Evolutionary conservation across 371 early-diverging fungal species (phyloP).

Genomic region (Actinomortierella ambigua): DNA sequence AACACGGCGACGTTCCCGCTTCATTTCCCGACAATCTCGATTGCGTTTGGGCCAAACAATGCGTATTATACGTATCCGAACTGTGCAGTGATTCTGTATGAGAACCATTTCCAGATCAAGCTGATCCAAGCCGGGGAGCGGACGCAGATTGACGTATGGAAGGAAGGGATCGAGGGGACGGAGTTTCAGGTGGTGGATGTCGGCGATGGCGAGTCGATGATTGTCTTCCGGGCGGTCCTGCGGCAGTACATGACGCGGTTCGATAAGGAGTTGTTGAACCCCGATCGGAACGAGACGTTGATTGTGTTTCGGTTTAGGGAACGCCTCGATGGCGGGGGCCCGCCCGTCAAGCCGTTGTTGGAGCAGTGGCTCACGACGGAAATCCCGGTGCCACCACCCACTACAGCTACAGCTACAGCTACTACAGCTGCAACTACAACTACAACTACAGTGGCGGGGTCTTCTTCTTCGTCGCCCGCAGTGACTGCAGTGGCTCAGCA

Average conservation of each 20-base stretch:
- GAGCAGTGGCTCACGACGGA: constrained; percentile 57
- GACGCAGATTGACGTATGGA: constrained; percentile 54
- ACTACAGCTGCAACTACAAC: too few relatives aligned
- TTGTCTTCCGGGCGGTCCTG: constrained; percentile 51
- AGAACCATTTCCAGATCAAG: constrained; percentile 57
- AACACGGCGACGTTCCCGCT: constrained; percentile 48
- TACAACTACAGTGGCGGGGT: too few relatives aligned
- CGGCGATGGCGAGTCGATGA: constrained; percentile 49
- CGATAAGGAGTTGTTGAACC: constrained; percentile 50
- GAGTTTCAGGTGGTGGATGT: constrained; percentile 54
- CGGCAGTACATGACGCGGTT: constrained; percentile 46
- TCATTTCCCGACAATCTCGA: constrained; percentile 62
- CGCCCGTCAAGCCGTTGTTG: constrained; percentile 59
- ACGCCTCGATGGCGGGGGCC: constrained; percentile 60
- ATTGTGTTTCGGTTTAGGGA: constrained; percentile 62
- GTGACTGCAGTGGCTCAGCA: too few relatives aligned
- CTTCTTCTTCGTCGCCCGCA: too few relatives aligned
- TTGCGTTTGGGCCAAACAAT: constrained; percentile 56
- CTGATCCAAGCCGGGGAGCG: constrained; percentile 54
- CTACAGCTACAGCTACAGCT: not conserved
- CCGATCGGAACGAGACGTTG: constrained; percentile 43
- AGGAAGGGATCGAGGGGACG: constrained; percentile 51
- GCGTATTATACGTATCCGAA: constrained; percentile 60
- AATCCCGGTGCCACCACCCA: constrained; percentile 28
- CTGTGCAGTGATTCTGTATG: constrained; percentile 60